These are phyloP conservation scores for Lachancea quebecensis DNA, from an alignment of 805 yeast genomes.

Conservation along the genomic window DNA sequence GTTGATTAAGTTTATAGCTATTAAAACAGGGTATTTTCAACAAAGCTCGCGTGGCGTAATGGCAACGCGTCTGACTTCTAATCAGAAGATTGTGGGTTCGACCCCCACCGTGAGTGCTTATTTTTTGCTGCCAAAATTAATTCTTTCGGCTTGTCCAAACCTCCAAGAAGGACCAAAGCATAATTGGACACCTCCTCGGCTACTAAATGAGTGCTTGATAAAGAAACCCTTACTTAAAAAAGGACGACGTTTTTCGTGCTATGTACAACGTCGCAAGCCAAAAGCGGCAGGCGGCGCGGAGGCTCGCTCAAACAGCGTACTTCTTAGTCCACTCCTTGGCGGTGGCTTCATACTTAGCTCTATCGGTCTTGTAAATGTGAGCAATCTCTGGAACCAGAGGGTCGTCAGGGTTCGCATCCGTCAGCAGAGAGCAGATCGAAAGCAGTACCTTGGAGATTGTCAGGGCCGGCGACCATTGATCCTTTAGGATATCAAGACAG, in stretches of 20 bases:
- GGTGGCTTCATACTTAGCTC: conserved; percentile 89
- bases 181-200: not conserved
- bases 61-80: conserved; percentile 53
- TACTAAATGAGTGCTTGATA: not conserved
- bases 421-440: conserved; percentile 89
- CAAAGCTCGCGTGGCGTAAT: conserved; percentile 46
- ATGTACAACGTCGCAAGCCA: not conserved
- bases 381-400: conserved; percentile 99
- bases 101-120: conserved; percentile 47
- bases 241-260: not conserved
- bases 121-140: conserved; percentile 9
- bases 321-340: conserved; percentile 99
- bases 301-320: conserved; percentile 66
- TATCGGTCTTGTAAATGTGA: conserved; percentile 89
- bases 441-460: conserved; percentile 92
- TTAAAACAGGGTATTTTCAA: too few relatives aligned
- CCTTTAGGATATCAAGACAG: conserved; percentile 93
- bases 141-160: not conserved
- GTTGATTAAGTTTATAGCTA: too few relatives aligned
- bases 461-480: conserved; percentile 98
- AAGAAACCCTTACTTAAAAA: not conserved
- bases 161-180: not conserved
- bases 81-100: conserved; percentile 51
- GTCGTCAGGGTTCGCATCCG: conserved; percentile 98
- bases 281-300: not conserved